These are phyloP conservation scores for Phytophthora kernoviae DNA, from an alignment of 352 stramenopile genomes.

Conservation along the genomic window DNA sequence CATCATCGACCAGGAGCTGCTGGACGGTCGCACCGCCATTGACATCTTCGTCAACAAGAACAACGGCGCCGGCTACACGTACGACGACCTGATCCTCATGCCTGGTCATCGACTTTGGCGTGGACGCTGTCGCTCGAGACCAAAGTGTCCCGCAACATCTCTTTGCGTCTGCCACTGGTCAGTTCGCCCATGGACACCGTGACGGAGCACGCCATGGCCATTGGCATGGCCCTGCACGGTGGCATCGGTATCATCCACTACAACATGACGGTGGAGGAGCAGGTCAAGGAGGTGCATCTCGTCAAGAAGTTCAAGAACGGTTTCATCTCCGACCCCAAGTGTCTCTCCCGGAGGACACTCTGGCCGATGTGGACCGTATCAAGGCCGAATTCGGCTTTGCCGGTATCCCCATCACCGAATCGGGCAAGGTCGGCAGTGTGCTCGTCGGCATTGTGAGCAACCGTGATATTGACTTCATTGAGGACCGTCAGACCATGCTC, in stretches of 20 bases:
- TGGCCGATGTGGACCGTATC: constrained; percentile 95
- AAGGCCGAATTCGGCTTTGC: constrained; percentile 97
- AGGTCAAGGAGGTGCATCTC: constrained; percentile 92
- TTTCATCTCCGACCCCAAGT: constrained; percentile 99
- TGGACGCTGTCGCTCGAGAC: constrained; percentile 93
- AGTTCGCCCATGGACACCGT: constrained; percentile 99
- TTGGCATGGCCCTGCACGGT: constrained; percentile 99
- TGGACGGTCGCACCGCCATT: constrained; percentile 76
- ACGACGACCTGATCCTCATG: constrained; percentile 84
- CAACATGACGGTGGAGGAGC: constrained; percentile 98
- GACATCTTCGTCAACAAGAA: constrained; percentile 91
- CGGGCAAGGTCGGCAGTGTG: constrained; percentile 97
- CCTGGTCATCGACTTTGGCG: constrained; percentile 77
- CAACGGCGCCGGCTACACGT: constrained; percentile 82
- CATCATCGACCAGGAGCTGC: constrained; percentile 54
- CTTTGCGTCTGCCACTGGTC: constrained; percentile 95
- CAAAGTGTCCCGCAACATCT: constrained; percentile 95
- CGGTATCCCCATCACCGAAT: constrained; percentile 98
- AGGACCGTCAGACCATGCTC: constrained; percentile 90
- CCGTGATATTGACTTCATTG: constrained; percentile 99
- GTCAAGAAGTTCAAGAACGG: constrained; percentile 99
- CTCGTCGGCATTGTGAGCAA: constrained; percentile 99
- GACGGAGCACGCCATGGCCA: constrained; percentile 99
- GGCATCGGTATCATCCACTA: constrained; percentile 99
- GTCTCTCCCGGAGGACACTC: constrained; percentile 95